Percentiles rank a stretch among this genome's conserved stretches.
These are phyloP conservation scores for Lactifluus piperatus DNA, from an alignment of 768 basidiomycete genomes.

Conservation along the genomic window DNA sequence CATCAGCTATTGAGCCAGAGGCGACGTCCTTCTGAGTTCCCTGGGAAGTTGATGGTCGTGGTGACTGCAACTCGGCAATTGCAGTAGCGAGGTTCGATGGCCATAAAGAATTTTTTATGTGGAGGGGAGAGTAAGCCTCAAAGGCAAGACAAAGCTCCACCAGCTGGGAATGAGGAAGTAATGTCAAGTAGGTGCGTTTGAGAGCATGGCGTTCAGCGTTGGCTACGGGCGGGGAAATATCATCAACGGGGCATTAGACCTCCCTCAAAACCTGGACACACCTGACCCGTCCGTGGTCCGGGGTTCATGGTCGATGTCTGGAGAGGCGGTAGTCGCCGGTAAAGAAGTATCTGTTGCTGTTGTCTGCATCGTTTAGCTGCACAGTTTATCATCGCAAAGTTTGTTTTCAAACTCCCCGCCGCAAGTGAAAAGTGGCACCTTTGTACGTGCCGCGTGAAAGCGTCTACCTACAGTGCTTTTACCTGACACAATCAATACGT, in stretches of 20 bases:
- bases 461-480: background rate
- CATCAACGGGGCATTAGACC: background rate
- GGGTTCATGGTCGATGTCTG: slow-evolving; percentile 16
- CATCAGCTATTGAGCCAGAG: slow-evolving; percentile 20
- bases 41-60: slow-evolving; percentile 18
- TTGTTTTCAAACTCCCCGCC: slow-evolving; percentile 31
- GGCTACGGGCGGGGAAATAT: slow-evolving; percentile 21
- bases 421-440: background rate
- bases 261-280: background rate
- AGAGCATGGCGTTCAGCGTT: slow-evolving; percentile 45
- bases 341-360: slow-evolving; percentile 32
- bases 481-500: background rate
- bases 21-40: slow-evolving; percentile 18
- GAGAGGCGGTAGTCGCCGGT: slow-evolving; percentile 28
- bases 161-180: slow-evolving; percentile 60
- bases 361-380: slow-evolving; percentile 58
- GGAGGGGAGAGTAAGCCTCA: slow-evolving; percentile 57
- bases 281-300: slow-evolving; percentile 21
- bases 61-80: slow-evolving; percentile 40
- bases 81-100: slow-evolving; percentile 59
- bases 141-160: slow-evolving; percentile 73
- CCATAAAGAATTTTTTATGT: slow-evolving; percentile 62
- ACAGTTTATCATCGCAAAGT: slow-evolving; percentile 68
- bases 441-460: background rate
- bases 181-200: slow-evolving; percentile 62